Evolutionary conservation across 352 stramenopile species (phyloP).

Genomic region (Saprolegnia parasitica): DNA sequence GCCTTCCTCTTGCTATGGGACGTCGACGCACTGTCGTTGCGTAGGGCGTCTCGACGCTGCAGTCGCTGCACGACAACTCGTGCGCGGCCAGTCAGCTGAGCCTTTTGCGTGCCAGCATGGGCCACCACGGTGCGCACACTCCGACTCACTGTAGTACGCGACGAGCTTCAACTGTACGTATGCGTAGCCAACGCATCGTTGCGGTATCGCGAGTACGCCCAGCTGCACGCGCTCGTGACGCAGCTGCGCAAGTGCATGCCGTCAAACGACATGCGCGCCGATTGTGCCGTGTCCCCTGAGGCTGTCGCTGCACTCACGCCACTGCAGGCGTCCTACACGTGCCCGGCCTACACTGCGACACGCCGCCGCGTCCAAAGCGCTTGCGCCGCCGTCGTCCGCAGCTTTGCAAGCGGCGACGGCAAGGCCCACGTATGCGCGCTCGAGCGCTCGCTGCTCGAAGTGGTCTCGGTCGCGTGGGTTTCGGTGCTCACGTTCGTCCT

Average conservation of each 20-base stretch:
- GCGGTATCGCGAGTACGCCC: neutral
- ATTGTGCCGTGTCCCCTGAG: neutral
- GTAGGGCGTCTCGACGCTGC: constrained; percentile 1
- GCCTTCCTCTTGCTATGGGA: neutral
- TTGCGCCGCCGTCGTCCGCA: neutral
- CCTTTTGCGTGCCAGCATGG: neutral
- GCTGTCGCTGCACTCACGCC: neutral
- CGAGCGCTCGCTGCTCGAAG: constrained; percentile 3
- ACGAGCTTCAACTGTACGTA: neutral
- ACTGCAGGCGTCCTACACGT: neutral
- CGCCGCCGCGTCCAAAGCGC: neutral
- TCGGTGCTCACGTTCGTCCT: constrained; percentile 5
- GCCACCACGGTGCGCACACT: neutral
- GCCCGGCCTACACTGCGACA: neutral
- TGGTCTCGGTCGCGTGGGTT: constrained; percentile 4
- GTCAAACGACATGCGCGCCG: neutral
- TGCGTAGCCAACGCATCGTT: constrained; percentile 2
- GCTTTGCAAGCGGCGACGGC: neutral
- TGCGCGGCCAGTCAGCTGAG: constrained; percentile 2
- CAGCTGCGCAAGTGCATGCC: constrained; percentile 11
- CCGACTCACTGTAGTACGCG: neutral
- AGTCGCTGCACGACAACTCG: constrained; percentile 11
- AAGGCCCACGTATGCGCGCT: constrained; percentile 13
- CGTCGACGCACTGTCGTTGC: neutral
- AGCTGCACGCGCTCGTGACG: neutral